Percentiles rank a stretch among this genome's conserved stretches.
These are phyloP conservation scores for Crinitomyces ghanaensis DNA, from an alignment of 805 yeast genomes.

Conservation along the genomic window DNA sequence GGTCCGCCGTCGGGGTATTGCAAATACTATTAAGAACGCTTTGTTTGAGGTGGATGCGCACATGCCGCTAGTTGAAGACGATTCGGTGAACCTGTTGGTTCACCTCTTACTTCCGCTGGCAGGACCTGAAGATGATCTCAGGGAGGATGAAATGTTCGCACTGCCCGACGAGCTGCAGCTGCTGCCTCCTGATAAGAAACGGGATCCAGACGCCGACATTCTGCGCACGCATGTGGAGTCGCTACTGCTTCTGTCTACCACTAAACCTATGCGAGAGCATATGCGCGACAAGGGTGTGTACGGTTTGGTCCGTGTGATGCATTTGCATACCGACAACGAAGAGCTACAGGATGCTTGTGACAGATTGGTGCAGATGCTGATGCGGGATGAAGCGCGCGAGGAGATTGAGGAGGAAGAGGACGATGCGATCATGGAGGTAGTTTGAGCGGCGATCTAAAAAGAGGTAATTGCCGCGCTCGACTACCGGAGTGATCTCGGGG, in stretches of 20 bases:
- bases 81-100: constrained; percentile 62
- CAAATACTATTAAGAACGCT: constrained; percentile 83
- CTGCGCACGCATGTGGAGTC: constrained; percentile 66
- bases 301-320: constrained; percentile 76
- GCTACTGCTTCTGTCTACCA: constrained; percentile 66
- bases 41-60: constrained; percentile 72
- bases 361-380: constrained; percentile 75
- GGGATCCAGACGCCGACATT: constrained; percentile 62
- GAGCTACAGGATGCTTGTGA: constrained; percentile 62
- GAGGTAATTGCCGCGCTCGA: too few species aligned
- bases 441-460: too few species aligned
- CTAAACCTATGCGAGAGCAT: constrained; percentile 58
- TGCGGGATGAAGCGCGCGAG: constrained; percentile 68
- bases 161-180: constrained; percentile 84
- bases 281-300: constrained; percentile 77
- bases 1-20: constrained; percentile 83
- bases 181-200: constrained; percentile 57
- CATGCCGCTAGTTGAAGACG: constrained; percentile 44
- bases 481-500: too few species aligned
- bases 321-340: constrained; percentile 37
- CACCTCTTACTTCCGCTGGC: constrained; percentile 74
- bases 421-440: constrained; percentile 40
- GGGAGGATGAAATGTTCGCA: constrained; percentile 75
- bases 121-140: constrained; percentile 59
- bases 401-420: constrained; percentile 16